Evolutionary conservation across 495 filamentous ascomycete genomes (phyloP), one percentile per base, ranked within the genome.

Genomic region (Podospora tetraspora): DNA sequence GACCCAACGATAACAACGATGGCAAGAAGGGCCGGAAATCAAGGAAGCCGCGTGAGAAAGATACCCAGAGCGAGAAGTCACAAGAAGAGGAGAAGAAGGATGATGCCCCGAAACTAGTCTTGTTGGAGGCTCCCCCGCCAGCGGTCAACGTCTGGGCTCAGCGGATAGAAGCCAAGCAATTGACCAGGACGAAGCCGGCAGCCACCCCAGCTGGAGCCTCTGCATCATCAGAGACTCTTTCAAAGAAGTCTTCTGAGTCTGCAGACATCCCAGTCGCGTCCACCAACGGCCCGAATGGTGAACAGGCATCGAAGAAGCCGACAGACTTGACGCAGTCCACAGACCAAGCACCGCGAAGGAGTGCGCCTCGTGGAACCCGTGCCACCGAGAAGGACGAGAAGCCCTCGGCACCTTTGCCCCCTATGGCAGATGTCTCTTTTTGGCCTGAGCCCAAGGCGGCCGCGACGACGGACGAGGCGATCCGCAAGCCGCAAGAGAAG

Each of bases 391-490:
- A 81, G 68, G 83, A 85, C 27, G 81, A 81, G 21, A 82, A 83
- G 68, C 57, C 64, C 34, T 37, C 74, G n/a, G 74, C 69, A 3
- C 68, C 78, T 21, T 61, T 84, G 19, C 82, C 88, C 57, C 84
- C 89, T 16, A 84, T 89, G 4, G 90, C 90, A 43, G 90, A 86
- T 78, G 83, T 90, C 56, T 82, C 85, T 30, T 88, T 88, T 30
- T 99, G 95, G 95, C 95, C 95, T 22, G 97, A 95, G 10, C 93
- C 93, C 1, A 90, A 97, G 66, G 89, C 85, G 59, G 92, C 90
- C 3, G 84, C 90, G 34, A 88, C 88, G 56, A 87, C 90, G 68
- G 89, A 91, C 68, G 83, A 74, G 52, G 43, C 66, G 10, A 61
- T 32, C 12, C 70, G 71, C 34, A 84, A 82, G 66, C 2, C 68